These are phyloP conservation scores for Pyropia haitanensis DNA, from an alignment of 23 red algal species.

Conservation along the genomic window DNA sequence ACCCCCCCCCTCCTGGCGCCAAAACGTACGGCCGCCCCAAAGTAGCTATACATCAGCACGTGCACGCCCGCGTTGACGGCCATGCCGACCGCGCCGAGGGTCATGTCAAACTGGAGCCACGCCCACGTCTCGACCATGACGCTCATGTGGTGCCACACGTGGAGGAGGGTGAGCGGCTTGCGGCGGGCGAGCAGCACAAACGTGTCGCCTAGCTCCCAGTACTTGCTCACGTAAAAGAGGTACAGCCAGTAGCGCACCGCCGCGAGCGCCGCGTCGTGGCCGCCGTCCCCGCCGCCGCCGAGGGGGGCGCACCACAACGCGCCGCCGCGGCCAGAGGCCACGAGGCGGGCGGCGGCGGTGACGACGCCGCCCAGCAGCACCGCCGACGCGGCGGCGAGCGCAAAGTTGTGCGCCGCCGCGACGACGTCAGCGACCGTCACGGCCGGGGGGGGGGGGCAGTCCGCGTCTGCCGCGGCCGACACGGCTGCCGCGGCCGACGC, in stretches of 20 bases:
- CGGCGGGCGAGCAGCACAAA: conserved; percentile 57
- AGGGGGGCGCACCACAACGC: no score
- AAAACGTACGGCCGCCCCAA: conserved; percentile 25
- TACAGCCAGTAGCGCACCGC: conserved; percentile 56
- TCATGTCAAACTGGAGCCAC: conserved; percentile 63
- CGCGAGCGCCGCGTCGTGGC: neutral
- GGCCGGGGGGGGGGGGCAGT: no score
- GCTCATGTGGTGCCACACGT: conserved; percentile 88
- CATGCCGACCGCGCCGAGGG: conserved; percentile 65
- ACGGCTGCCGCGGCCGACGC: no score
- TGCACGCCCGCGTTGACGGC: conserved; percentile 88
- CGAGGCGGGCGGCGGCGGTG: no score
- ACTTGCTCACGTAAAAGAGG: conserved; percentile 92
- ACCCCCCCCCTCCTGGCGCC: no score
- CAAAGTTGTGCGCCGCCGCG: no score
- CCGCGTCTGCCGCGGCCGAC: no score
- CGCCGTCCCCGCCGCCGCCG: no score
- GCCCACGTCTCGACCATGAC: conserved; percentile 71
- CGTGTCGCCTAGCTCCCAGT: conserved; percentile 87
- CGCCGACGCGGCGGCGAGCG: no score
- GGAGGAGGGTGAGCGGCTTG: conserved; percentile 63
- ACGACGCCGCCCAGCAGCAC: no score
- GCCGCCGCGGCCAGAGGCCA: no score
- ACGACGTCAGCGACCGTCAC: no score
- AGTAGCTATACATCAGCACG: conserved; percentile 88